Conservation (phyloP, 2,329 filamentous ascomycete species). For the Orbilia javanica region DNA sequence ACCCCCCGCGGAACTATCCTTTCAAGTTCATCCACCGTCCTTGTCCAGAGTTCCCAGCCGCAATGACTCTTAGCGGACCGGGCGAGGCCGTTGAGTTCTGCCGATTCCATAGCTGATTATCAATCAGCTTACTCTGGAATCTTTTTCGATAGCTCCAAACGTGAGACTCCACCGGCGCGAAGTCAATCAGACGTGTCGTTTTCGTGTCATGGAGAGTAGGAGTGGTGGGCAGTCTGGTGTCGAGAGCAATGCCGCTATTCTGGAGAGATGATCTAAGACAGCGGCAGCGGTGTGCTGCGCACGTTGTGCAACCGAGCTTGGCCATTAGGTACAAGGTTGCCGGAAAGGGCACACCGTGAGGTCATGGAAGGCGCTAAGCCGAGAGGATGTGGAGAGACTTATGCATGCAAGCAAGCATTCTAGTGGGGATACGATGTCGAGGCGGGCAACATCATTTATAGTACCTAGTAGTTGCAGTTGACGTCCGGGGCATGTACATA, state of each 20-base stretch:
- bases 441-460: constrained; percentile 29
- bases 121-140: constrained; percentile 1
- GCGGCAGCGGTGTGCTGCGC: constrained; percentile 39
- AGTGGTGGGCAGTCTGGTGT: constrained; percentile 17
- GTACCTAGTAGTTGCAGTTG: no score
- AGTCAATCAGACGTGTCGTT: constrained; percentile 32
- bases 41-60: constrained; percentile 7
- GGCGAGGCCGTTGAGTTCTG: constrained; percentile 22
- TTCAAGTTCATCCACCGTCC: constrained; percentile 14
- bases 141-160: neutral
- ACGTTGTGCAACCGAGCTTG: constrained; percentile 57
- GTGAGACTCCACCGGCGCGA: constrained; percentile 19
- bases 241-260: constrained; percentile 25
- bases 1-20: constrained; percentile 32
- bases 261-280: constrained; percentile 41
- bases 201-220: constrained; percentile 35
- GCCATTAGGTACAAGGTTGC: constrained; percentile 43
- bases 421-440: constrained; percentile 31
- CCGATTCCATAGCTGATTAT: constrained; percentile 14
- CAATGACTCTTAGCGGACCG: constrained; percentile 20
- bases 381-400: constrained; percentile 20
- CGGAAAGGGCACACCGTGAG: constrained; percentile 48
- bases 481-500: neutral
- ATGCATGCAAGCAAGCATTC: constrained; percentile 28
- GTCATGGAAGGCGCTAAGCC: constrained; percentile 34